Percentiles rank a stretch among this genome's conserved stretches.
phyloP scores from a whole-genome alignment of 148 eudicot species.

The Rheum nobile region DNA sequence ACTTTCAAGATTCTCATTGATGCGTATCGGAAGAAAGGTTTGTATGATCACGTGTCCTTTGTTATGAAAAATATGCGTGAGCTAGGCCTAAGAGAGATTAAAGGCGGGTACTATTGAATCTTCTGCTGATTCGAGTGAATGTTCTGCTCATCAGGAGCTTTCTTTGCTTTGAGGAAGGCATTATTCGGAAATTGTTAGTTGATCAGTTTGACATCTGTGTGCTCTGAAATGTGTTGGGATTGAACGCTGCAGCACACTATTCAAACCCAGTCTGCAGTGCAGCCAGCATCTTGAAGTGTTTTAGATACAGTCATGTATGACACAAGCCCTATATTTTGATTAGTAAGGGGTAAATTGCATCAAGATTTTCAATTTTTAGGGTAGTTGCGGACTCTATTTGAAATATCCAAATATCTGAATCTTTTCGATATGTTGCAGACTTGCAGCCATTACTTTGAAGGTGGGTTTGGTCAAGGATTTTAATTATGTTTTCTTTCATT shows the following conservation, averaged over 20 bases:
- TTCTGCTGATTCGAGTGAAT: background rate
- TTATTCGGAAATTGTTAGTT: background rate
- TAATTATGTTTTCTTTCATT: too few species aligned
- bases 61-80: slow-evolving; percentile 98
- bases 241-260: background rate
- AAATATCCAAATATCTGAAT: too few species aligned
- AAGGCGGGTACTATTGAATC: slow-evolving; percentile 9
- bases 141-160: background rate
- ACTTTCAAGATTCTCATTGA: slow-evolving; percentile 90
- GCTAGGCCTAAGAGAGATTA: slow-evolving; percentile 54
- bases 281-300: background rate
- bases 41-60: slow-evolving; percentile 92
- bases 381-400: too few species aligned
- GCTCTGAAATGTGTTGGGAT: background rate
- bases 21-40: slow-evolving; percentile 80
- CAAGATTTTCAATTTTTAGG: too few species aligned
- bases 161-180: background rate
- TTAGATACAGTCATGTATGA: too few species aligned
- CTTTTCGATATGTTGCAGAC: too few species aligned
- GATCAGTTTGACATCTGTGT: background rate
- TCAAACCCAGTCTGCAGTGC: background rate
- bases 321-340: too few species aligned
- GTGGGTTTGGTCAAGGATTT: too few species aligned
- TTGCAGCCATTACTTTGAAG: too few species aligned
- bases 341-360: too few species aligned